Evolutionary conservation across 208 protist genomes (phyloP), one percentile per base, ranked within the genome.

Genomic region (Crithidia thermophila): DNA sequence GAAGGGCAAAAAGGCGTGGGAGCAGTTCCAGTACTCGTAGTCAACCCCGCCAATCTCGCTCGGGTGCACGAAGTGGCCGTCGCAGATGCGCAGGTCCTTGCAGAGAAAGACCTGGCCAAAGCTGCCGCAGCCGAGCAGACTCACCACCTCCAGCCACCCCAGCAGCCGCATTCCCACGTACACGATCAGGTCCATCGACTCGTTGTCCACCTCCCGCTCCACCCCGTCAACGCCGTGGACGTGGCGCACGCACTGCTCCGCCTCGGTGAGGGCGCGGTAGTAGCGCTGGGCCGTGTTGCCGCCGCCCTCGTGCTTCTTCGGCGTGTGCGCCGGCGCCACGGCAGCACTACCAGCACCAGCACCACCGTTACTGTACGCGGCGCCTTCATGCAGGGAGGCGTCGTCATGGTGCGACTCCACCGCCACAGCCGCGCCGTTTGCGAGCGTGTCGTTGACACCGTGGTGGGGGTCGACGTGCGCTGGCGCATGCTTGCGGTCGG

Each of bases 101-200:
- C 89, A 94, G 16, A 94, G 79, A 70, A 94, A 92, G 40, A 94
- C 89, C 52, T 94, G 89, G 0, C 89, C 89, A 68, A 93, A 94
- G 47, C 81, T 94, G 46, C 89, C 89, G 55, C 76, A 71, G 33
- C 89, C 89, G 31, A 94, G 75, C 46, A 94, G 61, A 45, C 79
- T 79, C 21, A 94, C 82, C 49, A 94, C 89, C 72, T 94, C 86
- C 30, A 93, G 55, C 86, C 89, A 92, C 1, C 86, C 89, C 75
- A 94, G 82, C 59, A 94, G 57, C 21, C 79, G 73, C 86, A 92
- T 94, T 20, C 89, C 89, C 3, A 89, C 84, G 55, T 91, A 85
- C 23, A 94, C 86, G 18, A 94, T 83, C 37, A 94, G 79, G 55
- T 94, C 75, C 51, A 79, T 49, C 8, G 82, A 53, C 47, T 88